phyloP scores from a whole-genome alignment of 2,329 filamentous ascomycete species.

The Colletotrichum shisoi region DNA sequence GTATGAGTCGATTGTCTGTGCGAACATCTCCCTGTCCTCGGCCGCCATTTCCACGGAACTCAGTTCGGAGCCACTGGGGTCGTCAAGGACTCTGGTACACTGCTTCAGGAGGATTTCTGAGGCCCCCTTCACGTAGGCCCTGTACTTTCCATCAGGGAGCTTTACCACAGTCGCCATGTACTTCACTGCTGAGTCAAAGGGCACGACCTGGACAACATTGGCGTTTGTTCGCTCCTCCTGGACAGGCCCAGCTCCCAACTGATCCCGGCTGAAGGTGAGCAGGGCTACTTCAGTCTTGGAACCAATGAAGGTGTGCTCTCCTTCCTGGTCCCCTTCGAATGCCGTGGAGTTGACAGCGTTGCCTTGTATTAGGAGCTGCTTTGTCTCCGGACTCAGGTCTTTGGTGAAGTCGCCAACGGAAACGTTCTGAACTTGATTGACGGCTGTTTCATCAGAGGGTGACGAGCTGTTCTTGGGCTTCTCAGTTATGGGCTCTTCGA shows the following conservation, averaged over 20 bases:
- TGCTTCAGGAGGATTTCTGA: constrained; percentile 59
- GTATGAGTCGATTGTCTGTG: constrained; percentile 50
- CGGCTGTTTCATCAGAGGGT: constrained; percentile 25
- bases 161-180: constrained; percentile 73
- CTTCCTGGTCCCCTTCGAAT: constrained; percentile 71
- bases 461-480: constrained; percentile 45
- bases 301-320: constrained; percentile 68
- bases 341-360: constrained; percentile 74
- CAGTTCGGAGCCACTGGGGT: constrained; percentile 29
- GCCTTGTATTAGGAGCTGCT: constrained; percentile 63
- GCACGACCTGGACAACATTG: constrained; percentile 55
- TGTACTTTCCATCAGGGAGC: constrained; percentile 61
- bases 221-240: constrained; percentile 69
- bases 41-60: constrained; percentile 21
- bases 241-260: constrained; percentile 70
- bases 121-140: constrained; percentile 64
- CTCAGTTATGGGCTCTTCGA: constrained; percentile 42
- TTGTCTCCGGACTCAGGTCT: constrained; percentile 38
- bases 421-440: constrained; percentile 26
- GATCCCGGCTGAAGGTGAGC: constrained; percentile 71
- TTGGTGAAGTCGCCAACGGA: constrained; percentile 19
- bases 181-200: constrained; percentile 58
- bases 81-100: constrained; percentile 49
- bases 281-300: constrained; percentile 82
- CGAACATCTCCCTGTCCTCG: constrained; percentile 34